Evolutionary conservation across 768 basidiomycete species (phyloP), one percentile per base, ranked within the genome.

Genomic region (Hypholoma sublateritium): DNA sequence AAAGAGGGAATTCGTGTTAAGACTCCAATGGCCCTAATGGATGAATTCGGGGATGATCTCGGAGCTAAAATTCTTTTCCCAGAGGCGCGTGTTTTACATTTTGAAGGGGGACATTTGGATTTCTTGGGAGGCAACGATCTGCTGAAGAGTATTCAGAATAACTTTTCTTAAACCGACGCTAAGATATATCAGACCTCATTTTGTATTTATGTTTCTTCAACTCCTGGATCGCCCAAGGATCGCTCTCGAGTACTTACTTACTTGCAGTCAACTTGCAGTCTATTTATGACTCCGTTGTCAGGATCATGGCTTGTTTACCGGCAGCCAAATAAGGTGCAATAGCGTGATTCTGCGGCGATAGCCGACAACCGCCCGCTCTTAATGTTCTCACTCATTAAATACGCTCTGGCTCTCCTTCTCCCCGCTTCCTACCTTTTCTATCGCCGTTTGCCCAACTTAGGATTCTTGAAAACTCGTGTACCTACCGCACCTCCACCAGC

Each of bases 351-450:
- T 25, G 46, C 63, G 61, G 61, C 59, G 59, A 62, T 58, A 51
- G 59, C 63, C 61, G 61, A 39, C n/a, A 17, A 21, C 37, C 2
- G n/a, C 19, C 34, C 13, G 41, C 45, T 21, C 32, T 21, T 44
- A 13, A 62, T 65, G 60, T 53, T 57, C 57, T 60, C 52, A 50
- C 46, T 62, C 42, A 55, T 59, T 44, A 58, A 60, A 60, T 65
- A 65, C 57, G 37, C 50, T 12, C 55, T 65, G 42, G 39, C 55
- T 34, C 56, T 65, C 45, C 49, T 61, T 41, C 35, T 65, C 22
- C 64, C 64, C 45, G 53, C 56, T 35, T 59, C 59, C 45, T 62
- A 60, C 56, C 64, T 65, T 43, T 44, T 62, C n/a, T 55, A 45
- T 36, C 64, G 61, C 36, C 57, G 50, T 4, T 59, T 55, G 17